phyloP scores from a whole-genome alignment of 2,329 filamentous ascomycete species.

The Ophiostoma piceae region DNA sequence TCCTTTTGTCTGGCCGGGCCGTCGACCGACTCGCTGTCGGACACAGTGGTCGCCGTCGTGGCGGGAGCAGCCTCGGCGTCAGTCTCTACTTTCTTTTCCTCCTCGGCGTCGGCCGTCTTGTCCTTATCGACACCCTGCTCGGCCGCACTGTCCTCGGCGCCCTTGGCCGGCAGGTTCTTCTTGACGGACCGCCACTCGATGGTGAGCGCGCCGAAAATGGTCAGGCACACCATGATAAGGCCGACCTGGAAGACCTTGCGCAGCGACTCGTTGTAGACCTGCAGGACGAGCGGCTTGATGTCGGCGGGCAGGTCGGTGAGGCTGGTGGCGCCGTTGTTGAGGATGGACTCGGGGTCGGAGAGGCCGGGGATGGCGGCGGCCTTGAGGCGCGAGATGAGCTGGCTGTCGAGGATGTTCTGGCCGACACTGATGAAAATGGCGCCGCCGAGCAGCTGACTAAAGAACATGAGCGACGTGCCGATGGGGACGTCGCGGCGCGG shows the following conservation, averaged over 20 bases:
- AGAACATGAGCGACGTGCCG: slow-evolving; percentile 42
- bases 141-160: neutral
- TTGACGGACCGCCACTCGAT: slow-evolving; percentile 49
- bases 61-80: neutral
- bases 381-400: slow-evolving; percentile 22
- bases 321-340: slow-evolving; percentile 21
- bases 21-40: neutral
- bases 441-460: slow-evolving; percentile 30
- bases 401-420: slow-evolving; percentile 24
- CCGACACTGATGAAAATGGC: slow-evolving; percentile 25
- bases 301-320: slow-evolving; percentile 6
- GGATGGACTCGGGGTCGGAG: slow-evolving; percentile 15
- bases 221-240: slow-evolving; percentile 45
- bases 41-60: neutral
- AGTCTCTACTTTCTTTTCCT: neutral
- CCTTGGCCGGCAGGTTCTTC: slow-evolving; percentile 13
- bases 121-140: neutral
- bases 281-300: slow-evolving; percentile 18
- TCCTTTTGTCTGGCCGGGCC: neutral
- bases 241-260: slow-evolving; percentile 51
- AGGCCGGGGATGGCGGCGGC: slow-evolving; percentile 9
- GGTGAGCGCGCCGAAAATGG: slow-evolving; percentile 46
- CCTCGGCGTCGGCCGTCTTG: neutral
- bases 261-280: slow-evolving; percentile 53
- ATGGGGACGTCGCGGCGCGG: slow-evolving; percentile 39